phyloP scores from a whole-genome alignment of 768 basidiomycete species.

The Russula foetens region DNA sequence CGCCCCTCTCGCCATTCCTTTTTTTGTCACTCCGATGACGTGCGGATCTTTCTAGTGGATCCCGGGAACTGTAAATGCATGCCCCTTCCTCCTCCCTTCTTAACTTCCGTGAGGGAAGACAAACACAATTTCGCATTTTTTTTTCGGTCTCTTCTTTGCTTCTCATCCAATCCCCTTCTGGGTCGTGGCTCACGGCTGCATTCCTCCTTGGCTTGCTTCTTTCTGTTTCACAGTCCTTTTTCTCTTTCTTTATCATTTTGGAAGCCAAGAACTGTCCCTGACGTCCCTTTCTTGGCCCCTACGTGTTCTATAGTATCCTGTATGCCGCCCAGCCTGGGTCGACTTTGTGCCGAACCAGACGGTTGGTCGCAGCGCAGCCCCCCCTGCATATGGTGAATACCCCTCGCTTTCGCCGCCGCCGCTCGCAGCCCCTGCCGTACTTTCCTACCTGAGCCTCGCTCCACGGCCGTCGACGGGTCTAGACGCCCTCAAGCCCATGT shows the following conservation, averaged over 20 bases:
- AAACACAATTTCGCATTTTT: not conserved
- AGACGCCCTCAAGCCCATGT: constrained; percentile 22
- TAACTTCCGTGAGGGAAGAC: not conserved
- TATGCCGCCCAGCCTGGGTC: constrained; percentile 51
- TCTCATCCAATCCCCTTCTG: not conserved
- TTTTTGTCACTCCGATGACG: constrained; percentile 4
- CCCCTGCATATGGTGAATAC: constrained; percentile 27
- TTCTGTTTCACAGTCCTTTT: too few relatives aligned
- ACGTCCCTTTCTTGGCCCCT: not conserved
- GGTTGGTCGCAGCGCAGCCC: not conserved
- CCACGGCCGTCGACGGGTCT: constrained; percentile 23
- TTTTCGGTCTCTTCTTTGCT: not conserved
- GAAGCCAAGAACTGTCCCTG: not conserved
- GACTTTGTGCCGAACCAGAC: constrained; percentile 39
- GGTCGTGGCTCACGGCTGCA: not conserved
- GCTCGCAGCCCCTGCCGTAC: constrained; percentile 62
- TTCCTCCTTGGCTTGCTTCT: too few relatives aligned
- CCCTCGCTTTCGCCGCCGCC: constrained; percentile 48
- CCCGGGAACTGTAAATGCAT: not conserved
- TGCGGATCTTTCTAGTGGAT: constrained; percentile 5
- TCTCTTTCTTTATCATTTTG: not conserved
- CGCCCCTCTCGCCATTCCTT: not conserved
- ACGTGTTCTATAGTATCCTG: constrained; percentile 42
- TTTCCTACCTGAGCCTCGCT: constrained; percentile 54
- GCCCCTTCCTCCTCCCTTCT: not conserved